These are phyloP conservation scores for Yamadazyma atmosphaerica DNA, from an alignment of 1,139 yeast species.

Conservation along the genomic window DNA sequence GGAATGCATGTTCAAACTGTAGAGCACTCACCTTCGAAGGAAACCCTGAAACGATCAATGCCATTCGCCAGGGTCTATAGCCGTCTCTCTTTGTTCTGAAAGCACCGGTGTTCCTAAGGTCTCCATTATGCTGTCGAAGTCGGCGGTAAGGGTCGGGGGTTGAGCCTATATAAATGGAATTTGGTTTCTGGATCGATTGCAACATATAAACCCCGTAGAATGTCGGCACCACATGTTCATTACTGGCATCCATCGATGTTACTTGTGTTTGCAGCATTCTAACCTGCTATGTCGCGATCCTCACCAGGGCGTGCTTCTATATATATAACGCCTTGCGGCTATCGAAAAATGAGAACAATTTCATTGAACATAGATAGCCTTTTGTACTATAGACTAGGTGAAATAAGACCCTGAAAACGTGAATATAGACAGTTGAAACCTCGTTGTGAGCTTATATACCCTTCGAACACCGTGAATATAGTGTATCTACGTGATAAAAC, in stretches of 20 bases:
- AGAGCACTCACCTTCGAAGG: constrained; percentile 71
- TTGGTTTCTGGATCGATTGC: constrained; percentile 54
- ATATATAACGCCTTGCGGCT: not conserved
- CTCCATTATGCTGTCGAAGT: constrained; percentile 78
- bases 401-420: not conserved
- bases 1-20: constrained; percentile 79
- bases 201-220: constrained; percentile 71
- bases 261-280: too few relatives aligned
- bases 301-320: too few relatives aligned
- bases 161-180: constrained; percentile 71
- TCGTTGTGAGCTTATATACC: too few relatives aligned
- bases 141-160: constrained; percentile 73
- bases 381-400: too few relatives aligned
- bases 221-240: constrained; percentile 18
- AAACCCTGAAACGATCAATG: constrained; percentile 63
- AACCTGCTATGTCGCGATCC: too few relatives aligned
- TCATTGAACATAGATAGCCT: too few relatives aligned
- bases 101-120: constrained; percentile 63
- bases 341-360: not conserved
- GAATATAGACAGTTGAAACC: too few relatives aligned
- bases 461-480: too few relatives aligned
- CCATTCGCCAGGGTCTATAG: constrained; percentile 74
- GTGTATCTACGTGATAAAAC: too few relatives aligned
- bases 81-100: constrained; percentile 56
- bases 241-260: not conserved